Percentiles rank a stretch among this genome's conserved stretches.
These are phyloP conservation scores for Mortierella sp. DNA, from an alignment of 371 early-diverging fungal species.

Conservation along the genomic window DNA sequence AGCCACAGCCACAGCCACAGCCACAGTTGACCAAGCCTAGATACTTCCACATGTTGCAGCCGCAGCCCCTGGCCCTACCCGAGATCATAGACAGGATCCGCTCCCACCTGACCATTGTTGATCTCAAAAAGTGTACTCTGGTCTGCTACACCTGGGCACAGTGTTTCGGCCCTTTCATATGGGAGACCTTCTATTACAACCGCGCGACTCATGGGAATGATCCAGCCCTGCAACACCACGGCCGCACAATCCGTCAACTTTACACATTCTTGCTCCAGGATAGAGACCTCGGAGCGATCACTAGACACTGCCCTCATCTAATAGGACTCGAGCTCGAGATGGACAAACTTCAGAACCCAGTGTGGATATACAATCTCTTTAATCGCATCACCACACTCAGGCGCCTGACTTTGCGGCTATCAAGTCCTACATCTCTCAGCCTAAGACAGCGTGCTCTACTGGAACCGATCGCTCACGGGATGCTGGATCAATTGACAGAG, in stretches of 20 bases:
- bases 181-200: conserved; percentile 22
- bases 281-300: conserved; percentile 8
- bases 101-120: conserved; percentile 7
- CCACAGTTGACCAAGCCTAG: not conserved
- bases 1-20: too few species aligned
- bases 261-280: conserved; percentile 14
- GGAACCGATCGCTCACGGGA: conserved; percentile 11
- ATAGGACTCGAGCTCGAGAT: conserved; percentile 11
- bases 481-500: conserved; percentile 12
- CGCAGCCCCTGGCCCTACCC: conserved; percentile 25
- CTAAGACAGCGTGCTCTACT: conserved; percentile 3
- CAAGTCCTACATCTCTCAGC: not conserved
- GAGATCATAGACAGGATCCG: conserved; percentile 24
- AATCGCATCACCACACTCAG: not conserved
- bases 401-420: conserved; percentile 2
- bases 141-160: conserved; percentile 22
- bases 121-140: conserved; percentile 23
- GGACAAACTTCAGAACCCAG: not conserved
- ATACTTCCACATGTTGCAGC: conserved; percentile 25
- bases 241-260: conserved; percentile 18
- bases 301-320: conserved; percentile 8
- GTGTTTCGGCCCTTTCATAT: conserved; percentile 26
- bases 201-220: not conserved
- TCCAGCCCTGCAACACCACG: not conserved
- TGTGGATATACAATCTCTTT: not conserved